Evolutionary conservation across 1,139 yeast genomes (phyloP).

Genomic region (Yamadazyma triangularis): DNA sequence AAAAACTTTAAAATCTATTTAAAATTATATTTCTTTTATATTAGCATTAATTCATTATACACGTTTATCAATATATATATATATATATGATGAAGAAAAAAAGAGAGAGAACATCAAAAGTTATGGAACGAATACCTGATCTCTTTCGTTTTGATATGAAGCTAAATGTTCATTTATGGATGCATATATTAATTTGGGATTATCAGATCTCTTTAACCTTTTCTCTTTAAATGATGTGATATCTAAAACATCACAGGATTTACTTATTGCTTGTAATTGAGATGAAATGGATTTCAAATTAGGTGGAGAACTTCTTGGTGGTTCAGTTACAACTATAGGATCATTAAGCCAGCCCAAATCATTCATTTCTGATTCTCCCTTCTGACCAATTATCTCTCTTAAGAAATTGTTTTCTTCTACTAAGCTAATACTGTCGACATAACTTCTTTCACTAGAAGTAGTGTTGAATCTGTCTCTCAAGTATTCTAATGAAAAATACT

Average conservation of each 20-base stretch:
- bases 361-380: not conserved
- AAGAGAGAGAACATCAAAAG: too few species aligned
- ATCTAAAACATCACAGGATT: slow-evolving; percentile 7
- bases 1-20: not conserved
- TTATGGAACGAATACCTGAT: too few species aligned
- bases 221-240: slow-evolving; percentile 5
- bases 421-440: slow-evolving; percentile 24
- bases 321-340: slow-evolving; percentile 4
- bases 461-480: slow-evolving; percentile 15
- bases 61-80: too few species aligned
- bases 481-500: slow-evolving; percentile 9
- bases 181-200: slow-evolving; percentile 13
- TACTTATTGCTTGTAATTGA: slow-evolving; percentile 14
- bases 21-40: slow-evolving; percentile 5
- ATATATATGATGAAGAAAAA: too few species aligned
- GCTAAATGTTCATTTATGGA: slow-evolving; percentile 8
- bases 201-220: slow-evolving; percentile 19
- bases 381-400: slow-evolving; percentile 17
- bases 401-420: slow-evolving; percentile 35
- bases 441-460: slow-evolving; percentile 24
- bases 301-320: slow-evolving; percentile 1
- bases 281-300: slow-evolving; percentile 9
- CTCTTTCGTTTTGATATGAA: slow-evolving; percentile 7
- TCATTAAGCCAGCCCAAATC: slow-evolving; percentile 19
- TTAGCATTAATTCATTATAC: too few species aligned